Conservation (phyloP, 129 eudicot species). For the Saposhnikovia divaricata region DNA sequence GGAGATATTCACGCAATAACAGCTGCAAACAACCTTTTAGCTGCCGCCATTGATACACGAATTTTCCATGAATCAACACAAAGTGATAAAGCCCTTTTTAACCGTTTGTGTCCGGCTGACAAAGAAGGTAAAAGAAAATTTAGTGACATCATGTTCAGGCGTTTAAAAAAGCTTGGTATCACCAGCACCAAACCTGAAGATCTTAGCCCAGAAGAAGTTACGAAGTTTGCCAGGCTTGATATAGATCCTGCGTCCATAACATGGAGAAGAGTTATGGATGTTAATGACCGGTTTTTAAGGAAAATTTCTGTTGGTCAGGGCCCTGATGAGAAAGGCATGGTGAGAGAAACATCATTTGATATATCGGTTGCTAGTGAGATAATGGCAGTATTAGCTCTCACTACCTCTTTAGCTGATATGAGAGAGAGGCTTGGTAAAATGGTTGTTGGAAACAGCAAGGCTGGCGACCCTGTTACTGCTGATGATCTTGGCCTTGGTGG, state of each 20-base stretch:
- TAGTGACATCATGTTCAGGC: constrained; percentile 67
- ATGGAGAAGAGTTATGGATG: constrained; percentile 97
- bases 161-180: constrained; percentile 77
- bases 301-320: constrained; percentile 91
- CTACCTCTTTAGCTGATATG: constrained; percentile 77
- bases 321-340: constrained; percentile 92
- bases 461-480: constrained; percentile 89
- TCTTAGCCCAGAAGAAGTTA: constrained; percentile 69
- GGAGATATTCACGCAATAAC: constrained; percentile 98
- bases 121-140: constrained; percentile 72
- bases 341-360: constrained; percentile 86
- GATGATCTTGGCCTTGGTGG: constrained; percentile 98
- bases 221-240: constrained; percentile 83
- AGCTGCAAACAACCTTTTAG: constrained; percentile 91
- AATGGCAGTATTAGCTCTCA: constrained; percentile 94
- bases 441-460: constrained; percentile 88
- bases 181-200: constrained; percentile 65
- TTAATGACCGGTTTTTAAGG: constrained; percentile 86
- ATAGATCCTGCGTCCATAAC: constrained; percentile 80
- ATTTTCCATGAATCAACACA: constrained; percentile 91
- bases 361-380: constrained; percentile 96
- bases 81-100: constrained; percentile 70
- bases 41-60: constrained; percentile 88
- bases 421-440: constrained; percentile 90
- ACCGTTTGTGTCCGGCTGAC: constrained; percentile 85